Percentiles rank a stretch among this genome's conserved stretches.
These are phyloP conservation scores for Amanita phalloides DNA, from an alignment of 768 basidiomycete genomes.

Conservation along the genomic window DNA sequence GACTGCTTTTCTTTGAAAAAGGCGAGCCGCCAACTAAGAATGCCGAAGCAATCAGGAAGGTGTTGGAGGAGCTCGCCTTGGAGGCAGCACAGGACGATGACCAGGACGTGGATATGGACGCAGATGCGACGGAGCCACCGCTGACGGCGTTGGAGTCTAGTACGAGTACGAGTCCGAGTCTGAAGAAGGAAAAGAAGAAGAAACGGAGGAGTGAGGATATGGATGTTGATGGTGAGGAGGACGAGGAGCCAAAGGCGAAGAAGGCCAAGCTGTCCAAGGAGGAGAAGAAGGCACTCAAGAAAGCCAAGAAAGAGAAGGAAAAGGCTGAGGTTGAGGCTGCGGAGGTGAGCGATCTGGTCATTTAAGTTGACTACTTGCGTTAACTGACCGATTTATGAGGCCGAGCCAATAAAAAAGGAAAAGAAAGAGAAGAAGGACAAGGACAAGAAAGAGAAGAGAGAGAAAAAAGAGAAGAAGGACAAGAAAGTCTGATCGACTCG, in stretches of 20 bases:
- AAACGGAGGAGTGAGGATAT: constrained; percentile 61
- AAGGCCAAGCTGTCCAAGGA: constrained; percentile 75
- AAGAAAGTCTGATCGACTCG: constrained; percentile 7
- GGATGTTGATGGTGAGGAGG: constrained; percentile 45
- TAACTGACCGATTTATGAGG: constrained; percentile 11
- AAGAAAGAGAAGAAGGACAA: constrained; percentile 40
- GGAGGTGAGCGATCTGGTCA: constrained; percentile 13
- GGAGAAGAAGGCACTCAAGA: constrained; percentile 80
- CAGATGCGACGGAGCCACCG: constrained; percentile 27
- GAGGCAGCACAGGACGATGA: constrained; percentile 40
- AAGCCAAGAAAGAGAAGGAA: constrained; percentile 59
- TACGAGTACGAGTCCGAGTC: constrained; percentile 37
- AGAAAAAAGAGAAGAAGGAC: constrained; percentile 28
- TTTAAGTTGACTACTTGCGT: background rate
- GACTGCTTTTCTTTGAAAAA: constrained; percentile 88
- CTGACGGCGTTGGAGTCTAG: constrained; percentile 51
- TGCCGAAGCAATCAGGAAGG: constrained; percentile 84
- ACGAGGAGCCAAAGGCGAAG: constrained; percentile 43
- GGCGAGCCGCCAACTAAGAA: constrained; percentile 87
- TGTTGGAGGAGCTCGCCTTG: constrained; percentile 64
- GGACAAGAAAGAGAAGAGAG: constrained; percentile 40
- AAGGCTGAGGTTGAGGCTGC: constrained; percentile 36
- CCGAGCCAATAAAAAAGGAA: constrained; percentile 24
- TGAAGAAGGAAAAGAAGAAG: constrained; percentile 53
- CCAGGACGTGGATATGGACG: constrained; percentile 33